These are phyloP conservation scores for Fusarium irregulare DNA, from an alignment of 2,329 filamentous ascomycete species.

Conservation along the genomic window DNA sequence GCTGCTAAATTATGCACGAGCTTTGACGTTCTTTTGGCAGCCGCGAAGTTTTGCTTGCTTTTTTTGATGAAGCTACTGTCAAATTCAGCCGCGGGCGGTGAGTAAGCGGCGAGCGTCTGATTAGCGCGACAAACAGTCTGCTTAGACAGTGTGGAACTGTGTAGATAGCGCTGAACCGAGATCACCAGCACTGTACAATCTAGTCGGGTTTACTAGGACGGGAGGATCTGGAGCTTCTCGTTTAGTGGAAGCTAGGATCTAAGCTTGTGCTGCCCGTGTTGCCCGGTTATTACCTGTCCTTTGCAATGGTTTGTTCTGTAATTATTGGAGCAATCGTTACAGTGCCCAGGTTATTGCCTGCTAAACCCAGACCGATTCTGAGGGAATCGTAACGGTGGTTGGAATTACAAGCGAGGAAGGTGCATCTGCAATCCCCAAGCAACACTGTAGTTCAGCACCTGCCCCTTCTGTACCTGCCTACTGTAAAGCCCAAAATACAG, in stretches of 20 bases:
- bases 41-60: constrained; percentile 39
- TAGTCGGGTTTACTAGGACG: background rate
- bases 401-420: background rate
- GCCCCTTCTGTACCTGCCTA: background rate
- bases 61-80: constrained; percentile 33
- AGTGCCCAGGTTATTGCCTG: background rate
- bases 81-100: constrained; percentile 46
- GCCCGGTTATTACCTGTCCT: background rate
- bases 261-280: too few species aligned
- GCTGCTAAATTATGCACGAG: constrained; percentile 19
- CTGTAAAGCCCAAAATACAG: background rate
- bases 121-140: constrained; percentile 18
- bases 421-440: too few species aligned
- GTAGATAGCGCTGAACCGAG: accelerated
- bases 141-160: background rate
- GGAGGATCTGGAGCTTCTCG: background rate
- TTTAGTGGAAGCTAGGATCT: constrained; percentile 1
- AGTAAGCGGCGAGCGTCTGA: constrained; percentile 45
- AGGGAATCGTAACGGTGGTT: background rate
- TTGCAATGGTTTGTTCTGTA: too few species aligned
- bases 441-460: background rate
- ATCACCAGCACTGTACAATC: background rate
- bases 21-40: constrained; percentile 14
- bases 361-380: background rate
- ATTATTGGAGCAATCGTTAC: background rate